Conservation (phyloP, 2,329 filamentous ascomycete species). For the Ceratocystis eucalypticola region DNA sequence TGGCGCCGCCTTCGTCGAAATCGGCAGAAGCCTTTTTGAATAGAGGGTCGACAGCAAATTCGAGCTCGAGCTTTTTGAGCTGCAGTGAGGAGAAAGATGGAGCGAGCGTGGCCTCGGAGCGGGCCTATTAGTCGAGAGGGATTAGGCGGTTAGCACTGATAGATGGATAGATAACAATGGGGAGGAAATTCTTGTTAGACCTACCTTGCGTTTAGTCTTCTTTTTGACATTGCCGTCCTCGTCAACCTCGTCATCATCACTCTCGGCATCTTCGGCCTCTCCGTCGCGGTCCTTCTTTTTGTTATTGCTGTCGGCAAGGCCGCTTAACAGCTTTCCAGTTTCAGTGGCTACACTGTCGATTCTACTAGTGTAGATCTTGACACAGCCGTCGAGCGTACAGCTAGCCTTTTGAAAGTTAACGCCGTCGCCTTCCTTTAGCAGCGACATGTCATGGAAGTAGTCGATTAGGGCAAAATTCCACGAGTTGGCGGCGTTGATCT, state of each 20-base stretch:
- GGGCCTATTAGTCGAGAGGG: constrained; percentile 35
- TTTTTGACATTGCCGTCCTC: constrained; percentile 47
- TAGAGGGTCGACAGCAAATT: constrained; percentile 92
- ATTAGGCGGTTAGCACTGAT: constrained; percentile 13
- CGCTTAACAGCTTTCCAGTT: constrained; percentile 86
- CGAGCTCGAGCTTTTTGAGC: constrained; percentile 93
- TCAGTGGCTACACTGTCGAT: constrained; percentile 97
- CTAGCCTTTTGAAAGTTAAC: constrained; percentile 99
- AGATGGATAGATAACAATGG: neutral
- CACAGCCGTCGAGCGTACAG: constrained; percentile 91
- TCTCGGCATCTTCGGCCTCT: constrained; percentile 49
- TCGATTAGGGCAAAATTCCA: constrained; percentile 99
- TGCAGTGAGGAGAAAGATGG: constrained; percentile 78
- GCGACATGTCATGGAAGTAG: constrained; percentile 98
- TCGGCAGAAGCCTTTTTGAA: constrained; percentile 98
- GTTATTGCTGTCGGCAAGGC: constrained; percentile 73
- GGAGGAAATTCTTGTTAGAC: constrained; percentile 18
- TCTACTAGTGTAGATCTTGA: constrained; percentile 97
- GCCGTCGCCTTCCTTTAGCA: constrained; percentile 88
- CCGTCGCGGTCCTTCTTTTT: constrained; percentile 55
- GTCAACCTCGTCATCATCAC: constrained; percentile 44
- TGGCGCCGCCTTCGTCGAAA: constrained; percentile 95
- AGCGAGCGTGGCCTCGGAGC: constrained; percentile 85
- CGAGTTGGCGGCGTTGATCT: constrained; percentile 94
- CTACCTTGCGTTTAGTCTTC: constrained; percentile 56